Percentiles rank a stretch among this genome's conserved stretches.
phyloP scores from a whole-genome alignment of 768 basidiomycete species.

The Leccinum incarnatum region DNA sequence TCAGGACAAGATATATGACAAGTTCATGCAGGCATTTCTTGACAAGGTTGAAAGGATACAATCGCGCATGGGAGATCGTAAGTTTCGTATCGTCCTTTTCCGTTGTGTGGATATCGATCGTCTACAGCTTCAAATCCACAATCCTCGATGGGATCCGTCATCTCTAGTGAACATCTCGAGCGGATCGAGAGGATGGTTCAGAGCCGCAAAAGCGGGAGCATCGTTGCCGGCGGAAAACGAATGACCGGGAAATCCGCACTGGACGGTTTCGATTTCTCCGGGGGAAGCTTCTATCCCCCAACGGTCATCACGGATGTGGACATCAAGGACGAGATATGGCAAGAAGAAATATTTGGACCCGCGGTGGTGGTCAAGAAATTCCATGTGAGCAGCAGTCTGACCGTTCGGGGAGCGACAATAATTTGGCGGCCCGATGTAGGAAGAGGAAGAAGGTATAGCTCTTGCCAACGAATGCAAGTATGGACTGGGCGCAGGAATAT shows the following conservation, averaged over 20 bases:
- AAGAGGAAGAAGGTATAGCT: constrained; percentile 60
- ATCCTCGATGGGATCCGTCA: constrained; percentile 80
- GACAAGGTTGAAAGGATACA: constrained; percentile 62
- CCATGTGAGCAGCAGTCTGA: constrained; percentile 36
- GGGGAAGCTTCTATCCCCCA: constrained; percentile 76
- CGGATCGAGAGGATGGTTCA: constrained; percentile 61
- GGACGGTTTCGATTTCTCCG: constrained; percentile 69
- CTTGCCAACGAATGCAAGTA: constrained; percentile 79
- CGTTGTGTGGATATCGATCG: background rate
- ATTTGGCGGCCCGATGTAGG: constrained; percentile 32
- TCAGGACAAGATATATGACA: constrained; percentile 65
- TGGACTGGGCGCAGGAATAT: constrained; percentile 77
- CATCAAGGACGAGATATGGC: constrained; percentile 64
- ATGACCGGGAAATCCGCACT: constrained; percentile 60
- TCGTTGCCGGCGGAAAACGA: constrained; percentile 65
- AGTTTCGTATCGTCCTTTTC: constrained; percentile 25
- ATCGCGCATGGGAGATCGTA: constrained; percentile 76
- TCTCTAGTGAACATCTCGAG: constrained; percentile 60
- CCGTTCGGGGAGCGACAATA: background rate
- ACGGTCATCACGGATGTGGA: constrained; percentile 66
- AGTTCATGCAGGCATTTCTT: constrained; percentile 61
- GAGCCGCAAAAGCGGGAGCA: constrained; percentile 41
- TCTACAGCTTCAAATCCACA: constrained; percentile 60
- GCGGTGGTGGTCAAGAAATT: constrained; percentile 70
- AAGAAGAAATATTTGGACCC: constrained; percentile 84